Evolutionary conservation across 306 rosid genomes (phyloP), one percentile per base, ranked within the genome.

Genomic region (Mimosa bimucronata): DNA sequence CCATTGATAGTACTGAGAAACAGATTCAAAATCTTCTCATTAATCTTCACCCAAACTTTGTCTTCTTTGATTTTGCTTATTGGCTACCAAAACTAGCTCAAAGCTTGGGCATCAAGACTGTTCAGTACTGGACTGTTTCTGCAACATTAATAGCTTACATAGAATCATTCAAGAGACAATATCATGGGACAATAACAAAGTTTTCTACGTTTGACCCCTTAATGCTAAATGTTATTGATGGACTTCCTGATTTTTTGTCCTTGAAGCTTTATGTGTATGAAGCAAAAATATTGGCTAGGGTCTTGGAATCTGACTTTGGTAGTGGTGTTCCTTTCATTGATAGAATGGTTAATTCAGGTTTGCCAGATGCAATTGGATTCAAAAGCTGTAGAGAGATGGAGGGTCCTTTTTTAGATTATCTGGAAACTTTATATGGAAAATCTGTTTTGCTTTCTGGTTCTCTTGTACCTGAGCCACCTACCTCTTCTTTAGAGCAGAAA

Each of bases 371-470:
- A 38, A 38, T 79, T 40, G 70, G 23, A 28, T 68, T 55, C 48
- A 57, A 30, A 25, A 75, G 82, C 41, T 69, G 82, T 6, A 55
- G 61, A 41, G 77, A 70, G 60, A 55, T 72, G 1, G 77, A 72
- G 41, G 64, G 77, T 6, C 41, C 28, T 72, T 46, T 7, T 52
- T 7, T 13, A 0, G 77, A 72, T 25, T 50, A 67, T 67, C 4
- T n/a, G 0, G 73, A 67, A 67, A 50, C 44, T 9, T 31, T 53
- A 37, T 19, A 23, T 28, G 71, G 46, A 10, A 79, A 79, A 23
- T 45, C 48, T 19, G 46, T 57, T 12, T 6, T 79, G 61, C 69
- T 79, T 79, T 69, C 38, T 3, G 62, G 77, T 0, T 60, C 71
- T 28, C 37, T 70, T 3, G 2, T 41, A 2, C 77, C 80, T 1